These are phyloP conservation scores for Tulasnella sp. DNA, from an alignment of 768 basidiomycete genomes.

Conservation along the genomic window DNA sequence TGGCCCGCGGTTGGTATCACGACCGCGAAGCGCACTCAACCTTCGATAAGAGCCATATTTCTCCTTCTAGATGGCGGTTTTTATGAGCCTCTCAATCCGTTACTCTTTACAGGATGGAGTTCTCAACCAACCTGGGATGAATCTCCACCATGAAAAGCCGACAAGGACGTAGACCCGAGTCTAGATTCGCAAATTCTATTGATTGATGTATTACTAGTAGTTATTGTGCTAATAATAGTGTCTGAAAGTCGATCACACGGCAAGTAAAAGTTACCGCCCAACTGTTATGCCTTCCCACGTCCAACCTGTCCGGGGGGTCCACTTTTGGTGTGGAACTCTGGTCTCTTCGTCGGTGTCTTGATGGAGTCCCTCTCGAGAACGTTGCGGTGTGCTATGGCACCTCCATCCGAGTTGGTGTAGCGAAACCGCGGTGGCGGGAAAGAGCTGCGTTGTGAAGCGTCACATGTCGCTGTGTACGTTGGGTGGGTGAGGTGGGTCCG, in stretches of 20 bases:
- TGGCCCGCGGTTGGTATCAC: too few species aligned
- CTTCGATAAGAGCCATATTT: neutral
- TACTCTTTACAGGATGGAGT: too few species aligned
- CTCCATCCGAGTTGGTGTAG: neutral
- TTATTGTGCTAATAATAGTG: too few species aligned
- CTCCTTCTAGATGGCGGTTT: too few species aligned
- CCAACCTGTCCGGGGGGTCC: neutral
- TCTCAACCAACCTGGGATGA: too few species aligned
- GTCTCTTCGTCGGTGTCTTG: neutral
- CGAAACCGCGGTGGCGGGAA: neutral
- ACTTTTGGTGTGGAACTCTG: neutral
- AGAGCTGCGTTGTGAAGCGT: neutral
- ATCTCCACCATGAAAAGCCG: too few species aligned
- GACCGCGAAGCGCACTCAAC: neutral
- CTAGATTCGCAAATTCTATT: too few species aligned
- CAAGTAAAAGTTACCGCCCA: neutral
- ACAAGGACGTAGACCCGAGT: too few species aligned
- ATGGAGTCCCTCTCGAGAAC: neutral
- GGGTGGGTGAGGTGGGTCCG: neutral
- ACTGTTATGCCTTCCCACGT: neutral
- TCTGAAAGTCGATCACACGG: neutral
- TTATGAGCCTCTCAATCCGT: too few species aligned
- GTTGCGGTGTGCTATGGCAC: neutral
- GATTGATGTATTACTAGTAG: too few species aligned
- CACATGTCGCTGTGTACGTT: neutral